Evolutionary conservation across 164 flowering plant genomes (phyloP).

Genomic region (Tetrastigma voinierianum): DNA sequence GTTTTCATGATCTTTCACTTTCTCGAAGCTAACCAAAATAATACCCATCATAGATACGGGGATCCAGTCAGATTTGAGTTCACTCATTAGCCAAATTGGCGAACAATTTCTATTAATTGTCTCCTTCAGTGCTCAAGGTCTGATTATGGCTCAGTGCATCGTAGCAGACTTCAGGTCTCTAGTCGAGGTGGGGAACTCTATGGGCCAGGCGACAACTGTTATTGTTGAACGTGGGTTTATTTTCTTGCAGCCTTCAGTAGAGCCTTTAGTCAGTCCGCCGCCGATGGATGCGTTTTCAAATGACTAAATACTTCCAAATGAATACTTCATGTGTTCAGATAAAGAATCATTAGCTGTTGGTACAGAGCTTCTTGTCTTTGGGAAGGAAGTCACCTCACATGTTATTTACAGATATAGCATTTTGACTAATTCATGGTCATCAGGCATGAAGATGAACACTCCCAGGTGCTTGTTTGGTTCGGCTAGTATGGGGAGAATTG

Average conservation of each 20-base stretch:
- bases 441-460: constrained; percentile 31
- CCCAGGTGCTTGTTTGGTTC: constrained; percentile 47
- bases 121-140: constrained; percentile 44
- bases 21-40: neutral
- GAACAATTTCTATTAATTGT: constrained; percentile 40
- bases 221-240: constrained; percentile 42
- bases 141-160: constrained; percentile 42
- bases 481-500: constrained; percentile 42
- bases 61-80: constrained; percentile 15
- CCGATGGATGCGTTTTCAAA: constrained; percentile 35
- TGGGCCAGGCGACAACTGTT: constrained; percentile 23
- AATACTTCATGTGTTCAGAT: constrained; percentile 39
- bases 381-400: constrained; percentile 28
- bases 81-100: constrained; percentile 34
- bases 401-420: constrained; percentile 36
- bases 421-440: constrained; percentile 36
- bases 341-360: constrained; percentile 50
- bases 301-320: constrained; percentile 39
- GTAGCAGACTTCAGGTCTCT: constrained; percentile 32
- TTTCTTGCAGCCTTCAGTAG: constrained; percentile 38
- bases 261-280: constrained; percentile 29
- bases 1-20: neutral
- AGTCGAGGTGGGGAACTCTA: constrained; percentile 30
- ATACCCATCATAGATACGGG: constrained; percentile 12
- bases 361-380: constrained; percentile 42